Evolutionary conservation across 2,329 filamentous ascomycete species (phyloP), one percentile per base, ranked within the genome.

Genomic region (Colletotrichum zoysiae): DNA sequence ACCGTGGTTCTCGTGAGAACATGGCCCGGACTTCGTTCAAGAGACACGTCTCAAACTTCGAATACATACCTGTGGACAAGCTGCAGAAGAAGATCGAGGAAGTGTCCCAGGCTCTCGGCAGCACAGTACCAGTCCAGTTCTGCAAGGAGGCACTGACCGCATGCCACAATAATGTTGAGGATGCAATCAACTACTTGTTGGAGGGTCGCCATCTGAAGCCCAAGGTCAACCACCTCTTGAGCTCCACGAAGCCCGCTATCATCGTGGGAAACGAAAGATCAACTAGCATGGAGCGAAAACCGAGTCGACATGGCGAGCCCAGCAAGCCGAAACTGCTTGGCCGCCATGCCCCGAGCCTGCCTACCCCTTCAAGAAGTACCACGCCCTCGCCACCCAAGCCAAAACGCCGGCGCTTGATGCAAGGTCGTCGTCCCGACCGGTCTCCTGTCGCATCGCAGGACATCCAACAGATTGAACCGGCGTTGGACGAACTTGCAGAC

Each of bases 1-100:
- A 88, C 55, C 85, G 84, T 5, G 88, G 88, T 2, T 84, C 85
- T 2, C 87, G 90, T 60, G 86, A 87, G 53, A 90, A 90, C 50
- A 91, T 90, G 26, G 89, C 86, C 18, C 92, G 90, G 0, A 91
- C 92, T 40, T 82, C 82, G 20, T 88, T 88, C 76, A 82, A 81
- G 74, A 78, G 81, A 50, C 82, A 83, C 74, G 76, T 84, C 53
- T 79, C 81, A 30, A 73, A 77, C n/a, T 80, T 80, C 74, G 73
- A 78, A 30, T 89, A 91, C 68, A 86, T 89, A 38, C 84, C 87
- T 23, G 79, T 84, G 50, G 80, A 81, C 55, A 82, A 81, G 46
- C 87, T 69, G 33, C 77, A 75, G 58, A 75, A 67, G 40, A 82
- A 78, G 59, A 70, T 84, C 38, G 77, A 79, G 18, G 81, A 83